Evolutionary conservation across 345 rosid species (phyloP), one percentile per base, ranked within the genome.

Genomic region (Anacardium occidentale): DNA sequence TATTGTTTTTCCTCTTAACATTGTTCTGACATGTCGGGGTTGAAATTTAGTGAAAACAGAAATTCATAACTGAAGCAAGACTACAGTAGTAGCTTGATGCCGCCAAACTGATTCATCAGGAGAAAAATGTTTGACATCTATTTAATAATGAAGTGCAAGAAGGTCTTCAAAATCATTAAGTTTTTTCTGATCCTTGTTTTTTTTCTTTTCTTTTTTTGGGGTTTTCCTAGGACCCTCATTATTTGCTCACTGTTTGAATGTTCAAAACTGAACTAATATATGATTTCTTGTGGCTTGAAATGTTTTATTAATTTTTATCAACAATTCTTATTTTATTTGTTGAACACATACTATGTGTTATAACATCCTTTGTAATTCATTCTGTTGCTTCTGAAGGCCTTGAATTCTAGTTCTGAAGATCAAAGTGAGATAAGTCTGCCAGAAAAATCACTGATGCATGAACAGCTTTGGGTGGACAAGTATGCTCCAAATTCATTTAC

Each of bases 381-480:
- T 75, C 20, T 75, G 71, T 59, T 85, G 73, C 55, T 72, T 66
- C 71, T 83, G 83, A 78, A 93, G 97, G 92, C 85, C 79, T 80
- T 95, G 88, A 84, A 74, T 76, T 80, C 83, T 73, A 95, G 92
- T 86, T 85, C 85, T 15, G 85, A 84, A 78, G 77, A 56, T 82
- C 86, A 81, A 72, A 79, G 24, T 57, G 89, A 72, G 72, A 56
- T 59, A 55, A 53, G 77, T 74, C 79, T 80, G 59, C 77, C 81
- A 26, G 90, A 84, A 73, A 75, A 82, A 54, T 78, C 88, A 67
- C 76, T 78, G 10, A 62, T 80, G 62, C 81, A 77, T 69, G 92
- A 92, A 71, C 82, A 85, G 74, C 97, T 95, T 63, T 95, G 99
- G 99, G 98, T 92, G 52, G 97, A 95, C 47, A 91, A 91, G 75